These are phyloP conservation scores for Aspergillus flavus DNA, from an alignment of 2,329 filamentous ascomycete genomes.

Conservation along the genomic window DNA sequence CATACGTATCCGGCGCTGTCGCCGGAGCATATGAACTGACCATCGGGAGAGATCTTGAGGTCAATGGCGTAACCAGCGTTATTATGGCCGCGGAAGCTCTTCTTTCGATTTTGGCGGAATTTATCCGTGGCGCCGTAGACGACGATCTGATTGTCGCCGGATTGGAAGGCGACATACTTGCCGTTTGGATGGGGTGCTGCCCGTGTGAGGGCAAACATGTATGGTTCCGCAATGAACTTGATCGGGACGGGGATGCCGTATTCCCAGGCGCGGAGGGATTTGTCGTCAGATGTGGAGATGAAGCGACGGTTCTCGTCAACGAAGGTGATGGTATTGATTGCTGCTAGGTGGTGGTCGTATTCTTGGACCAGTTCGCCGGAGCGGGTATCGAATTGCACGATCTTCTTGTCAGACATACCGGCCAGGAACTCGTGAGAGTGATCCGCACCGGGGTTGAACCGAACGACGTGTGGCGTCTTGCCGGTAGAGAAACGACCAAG, in stretches of 20 bases:
- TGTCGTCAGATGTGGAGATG: constrained; percentile 97
- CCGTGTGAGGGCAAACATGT: constrained; percentile 96
- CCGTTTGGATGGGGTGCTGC: constrained; percentile 82
- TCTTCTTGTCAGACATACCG: constrained; percentile 98
- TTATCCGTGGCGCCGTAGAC: constrained; percentile 94
- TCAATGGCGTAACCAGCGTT: constrained; percentile 93
- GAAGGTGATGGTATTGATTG: constrained; percentile 96
- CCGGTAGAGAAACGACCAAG: constrained; percentile 87
- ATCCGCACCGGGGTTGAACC: constrained; percentile 82
- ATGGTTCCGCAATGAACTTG: constrained; percentile 95
- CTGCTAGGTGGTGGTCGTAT: constrained; percentile 97
- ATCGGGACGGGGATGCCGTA: constrained; percentile 98
- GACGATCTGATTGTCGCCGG: constrained; percentile 92
- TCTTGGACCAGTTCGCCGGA: constrained; percentile 85
- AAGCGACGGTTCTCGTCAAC: constrained; percentile 93
- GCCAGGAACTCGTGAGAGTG: constrained; percentile 88
- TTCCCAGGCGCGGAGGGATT: constrained; percentile 94
- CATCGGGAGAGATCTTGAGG: constrained; percentile 83
- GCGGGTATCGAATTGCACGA: constrained; percentile 92
- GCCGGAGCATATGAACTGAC: constrained; percentile 84
- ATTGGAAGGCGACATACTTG: constrained; percentile 94
- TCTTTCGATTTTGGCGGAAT: constrained; percentile 96
- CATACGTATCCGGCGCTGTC: constrained; percentile 88
- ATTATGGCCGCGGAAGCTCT: constrained; percentile 93
- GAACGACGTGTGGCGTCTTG: constrained; percentile 91